Percentiles rank a stretch among this genome's conserved stretches.
These are phyloP conservation scores for Beauveria australis DNA, from an alignment of 2,329 filamentous ascomycete genomes.

Conservation along the genomic window DNA sequence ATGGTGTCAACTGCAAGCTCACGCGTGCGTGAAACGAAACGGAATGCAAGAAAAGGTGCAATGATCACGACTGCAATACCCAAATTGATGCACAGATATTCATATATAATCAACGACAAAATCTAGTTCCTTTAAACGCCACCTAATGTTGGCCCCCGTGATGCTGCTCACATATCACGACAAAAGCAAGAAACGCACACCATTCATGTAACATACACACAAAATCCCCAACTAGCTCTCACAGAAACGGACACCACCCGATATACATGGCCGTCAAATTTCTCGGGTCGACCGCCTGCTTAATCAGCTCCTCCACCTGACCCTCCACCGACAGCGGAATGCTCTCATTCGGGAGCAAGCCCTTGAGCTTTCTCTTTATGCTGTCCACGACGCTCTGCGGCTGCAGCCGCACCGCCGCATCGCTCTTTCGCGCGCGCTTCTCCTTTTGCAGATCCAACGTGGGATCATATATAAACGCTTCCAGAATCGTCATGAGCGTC, in stretches of 20 bases:
- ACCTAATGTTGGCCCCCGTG: neutral
- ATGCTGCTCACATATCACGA: neutral
- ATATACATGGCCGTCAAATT: slow-evolving; percentile 95
- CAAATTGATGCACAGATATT: neutral
- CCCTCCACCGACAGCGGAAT: slow-evolving; percentile 93
- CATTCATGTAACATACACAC: neutral
- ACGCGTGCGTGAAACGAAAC: neutral
- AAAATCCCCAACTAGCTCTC: neutral
- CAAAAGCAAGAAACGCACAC: neutral
- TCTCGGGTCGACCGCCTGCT: slow-evolving; percentile 69
- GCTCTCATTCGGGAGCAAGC: slow-evolving; percentile 75
- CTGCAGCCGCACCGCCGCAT: slow-evolving; percentile 41
- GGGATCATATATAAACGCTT: slow-evolving; percentile 94
- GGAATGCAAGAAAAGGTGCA: neutral
- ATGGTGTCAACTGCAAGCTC: neutral
- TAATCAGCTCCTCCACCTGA: slow-evolving; percentile 91
- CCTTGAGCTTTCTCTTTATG: slow-evolving; percentile 78
- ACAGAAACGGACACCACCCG: slow-evolving; percentile 68
- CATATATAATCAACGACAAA: neutral
- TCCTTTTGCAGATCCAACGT: slow-evolving; percentile 81
- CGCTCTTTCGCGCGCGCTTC: slow-evolving; percentile 37
- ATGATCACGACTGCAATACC: neutral
- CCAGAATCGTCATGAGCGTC: slow-evolving; percentile 92
- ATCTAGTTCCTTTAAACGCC: neutral
- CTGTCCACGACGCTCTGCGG: slow-evolving; percentile 76